Conservation (phyloP, 495 filamentous ascomycete genomes). For the Neurospora sp. region DNA sequence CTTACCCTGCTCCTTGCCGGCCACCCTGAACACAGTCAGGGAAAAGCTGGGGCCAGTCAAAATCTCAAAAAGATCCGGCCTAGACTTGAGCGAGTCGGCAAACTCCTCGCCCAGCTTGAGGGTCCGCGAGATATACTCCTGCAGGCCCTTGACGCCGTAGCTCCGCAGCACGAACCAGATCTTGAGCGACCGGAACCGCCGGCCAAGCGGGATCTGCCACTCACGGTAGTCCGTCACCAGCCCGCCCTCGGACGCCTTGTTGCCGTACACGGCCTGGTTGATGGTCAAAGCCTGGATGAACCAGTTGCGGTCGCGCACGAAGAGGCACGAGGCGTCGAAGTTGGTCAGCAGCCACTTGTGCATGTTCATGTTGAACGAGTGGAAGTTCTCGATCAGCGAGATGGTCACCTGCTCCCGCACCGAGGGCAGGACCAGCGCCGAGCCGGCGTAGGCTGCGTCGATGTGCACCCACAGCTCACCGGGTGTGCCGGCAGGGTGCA, state of each 20-base stretch:
- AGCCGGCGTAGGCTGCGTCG: constrained; percentile 92
- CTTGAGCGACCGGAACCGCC: constrained; percentile 86
- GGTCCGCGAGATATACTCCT: constrained; percentile 56
- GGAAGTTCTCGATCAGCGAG: constrained; percentile 54
- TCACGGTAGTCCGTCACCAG: constrained; percentile 94
- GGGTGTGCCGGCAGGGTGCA: constrained; percentile 15
- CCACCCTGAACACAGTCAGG: constrained; percentile 65
- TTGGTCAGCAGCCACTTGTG: constrained; percentile 97
- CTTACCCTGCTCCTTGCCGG: constrained; percentile 17
- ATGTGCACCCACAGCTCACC: constrained; percentile 74
- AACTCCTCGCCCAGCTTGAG: constrained; percentile 64
- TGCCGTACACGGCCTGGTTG: constrained; percentile 67
- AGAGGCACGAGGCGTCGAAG: constrained; percentile 85
- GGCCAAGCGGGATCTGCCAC: constrained; percentile 92
- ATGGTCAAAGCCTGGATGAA: constrained; percentile 73
- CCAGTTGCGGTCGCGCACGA: constrained; percentile 60
- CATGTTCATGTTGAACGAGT: constrained; percentile 92
- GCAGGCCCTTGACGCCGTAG: constrained; percentile 74
- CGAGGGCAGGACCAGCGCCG: constrained; percentile 70
- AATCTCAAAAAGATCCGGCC: constrained; percentile 69
- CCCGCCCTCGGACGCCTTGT: constrained; percentile 67
- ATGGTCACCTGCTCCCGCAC: constrained; percentile 45
- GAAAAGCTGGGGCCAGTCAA: constrained; percentile 67
- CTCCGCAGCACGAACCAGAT: constrained; percentile 93
- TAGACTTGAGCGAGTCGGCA: constrained; percentile 38